These are phyloP conservation scores for Phoma sp. DNA, from an alignment of 2,329 filamentous ascomycete genomes.

Conservation along the genomic window DNA sequence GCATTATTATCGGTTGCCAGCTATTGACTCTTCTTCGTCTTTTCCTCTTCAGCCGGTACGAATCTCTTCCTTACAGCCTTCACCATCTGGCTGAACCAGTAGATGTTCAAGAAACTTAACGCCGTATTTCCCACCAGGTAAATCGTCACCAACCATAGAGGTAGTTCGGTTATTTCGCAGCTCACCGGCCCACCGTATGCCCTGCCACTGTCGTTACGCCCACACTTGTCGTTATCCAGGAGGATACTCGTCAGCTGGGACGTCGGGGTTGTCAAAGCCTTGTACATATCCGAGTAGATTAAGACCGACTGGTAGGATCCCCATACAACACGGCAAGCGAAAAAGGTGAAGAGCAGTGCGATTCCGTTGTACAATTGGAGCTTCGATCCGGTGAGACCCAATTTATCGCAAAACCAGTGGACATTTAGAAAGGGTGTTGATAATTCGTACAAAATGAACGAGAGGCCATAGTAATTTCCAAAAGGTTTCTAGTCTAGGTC, in stretches of 20 bases:
- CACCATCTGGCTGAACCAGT: slow-evolving; percentile 88
- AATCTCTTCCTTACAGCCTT: slow-evolving; percentile 81
- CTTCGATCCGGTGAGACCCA: slow-evolving; percentile 76
- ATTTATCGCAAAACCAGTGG: slow-evolving; percentile 91
- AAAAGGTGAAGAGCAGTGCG: slow-evolving; percentile 74
- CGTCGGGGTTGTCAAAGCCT: slow-evolving; percentile 43
- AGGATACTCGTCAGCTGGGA: slow-evolving; percentile 21
- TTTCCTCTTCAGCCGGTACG: slow-evolving; percentile 47
- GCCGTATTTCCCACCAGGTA: slow-evolving; percentile 77
- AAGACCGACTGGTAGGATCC: slow-evolving; percentile 73
- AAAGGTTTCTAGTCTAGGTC: slow-evolving; percentile 70
- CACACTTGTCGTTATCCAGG: slow-evolving; percentile 53
- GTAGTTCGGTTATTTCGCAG: slow-evolving; percentile 55
- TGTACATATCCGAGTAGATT: slow-evolving; percentile 72
- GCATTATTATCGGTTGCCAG: neutral
- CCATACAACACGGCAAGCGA: slow-evolving; percentile 77
- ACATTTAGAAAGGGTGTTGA: slow-evolving; percentile 85
- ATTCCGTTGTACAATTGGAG: slow-evolving; percentile 81
- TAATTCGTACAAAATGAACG: slow-evolving; percentile 86
- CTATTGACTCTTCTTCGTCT: slow-evolving; percentile 26
- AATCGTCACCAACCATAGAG: slow-evolving; percentile 71
- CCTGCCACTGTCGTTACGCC: slow-evolving; percentile 51
- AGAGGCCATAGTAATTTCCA: slow-evolving; percentile 80
- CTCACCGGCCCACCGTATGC: slow-evolving; percentile 23
- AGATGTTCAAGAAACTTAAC: slow-evolving; percentile 78